These are phyloP conservation scores for Jatropha podagrica DNA, from an alignment of 441 rosid genomes.

Conservation along the genomic window DNA sequence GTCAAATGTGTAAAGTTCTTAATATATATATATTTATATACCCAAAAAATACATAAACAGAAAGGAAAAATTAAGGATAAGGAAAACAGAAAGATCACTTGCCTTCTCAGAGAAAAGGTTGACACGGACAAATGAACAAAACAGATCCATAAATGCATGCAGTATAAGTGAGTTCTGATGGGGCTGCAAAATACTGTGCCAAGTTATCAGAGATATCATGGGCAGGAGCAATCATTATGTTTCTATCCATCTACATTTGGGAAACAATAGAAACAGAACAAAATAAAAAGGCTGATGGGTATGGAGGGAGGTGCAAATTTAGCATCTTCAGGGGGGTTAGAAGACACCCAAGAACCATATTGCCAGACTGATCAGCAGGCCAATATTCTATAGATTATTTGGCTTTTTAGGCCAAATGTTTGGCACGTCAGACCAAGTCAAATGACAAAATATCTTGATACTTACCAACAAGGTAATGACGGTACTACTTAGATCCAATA, in stretches of 20 bases:
- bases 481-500: constrained; percentile 97
- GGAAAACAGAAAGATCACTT: constrained; percentile 31
- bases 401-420: neutral
- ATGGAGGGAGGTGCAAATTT: neutral
- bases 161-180: constrained; percentile 98
- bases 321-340: constrained; percentile 8
- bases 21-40: constrained; percentile 14
- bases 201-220: constrained; percentile 62
- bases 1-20: constrained; percentile 26
- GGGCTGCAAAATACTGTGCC: constrained; percentile 87
- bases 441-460: constrained; percentile 25
- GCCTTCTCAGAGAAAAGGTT: constrained; percentile 97
- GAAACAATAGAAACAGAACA: neutral
- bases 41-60: neutral
- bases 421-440: neutral
- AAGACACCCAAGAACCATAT: neutral
- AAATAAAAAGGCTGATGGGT: neutral
- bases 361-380: neutral
- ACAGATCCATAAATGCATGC: constrained; percentile 98
- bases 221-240: constrained; percentile 22
- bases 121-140: constrained; percentile 92
- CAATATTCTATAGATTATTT: neutral
- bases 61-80: neutral
- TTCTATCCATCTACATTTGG: constrained; percentile 26
- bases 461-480: constrained; percentile 98